These are phyloP conservation scores for Paramecium sonneborni DNA, from an alignment of 73 alveolate genomes.

Conservation along the genomic window DNA sequence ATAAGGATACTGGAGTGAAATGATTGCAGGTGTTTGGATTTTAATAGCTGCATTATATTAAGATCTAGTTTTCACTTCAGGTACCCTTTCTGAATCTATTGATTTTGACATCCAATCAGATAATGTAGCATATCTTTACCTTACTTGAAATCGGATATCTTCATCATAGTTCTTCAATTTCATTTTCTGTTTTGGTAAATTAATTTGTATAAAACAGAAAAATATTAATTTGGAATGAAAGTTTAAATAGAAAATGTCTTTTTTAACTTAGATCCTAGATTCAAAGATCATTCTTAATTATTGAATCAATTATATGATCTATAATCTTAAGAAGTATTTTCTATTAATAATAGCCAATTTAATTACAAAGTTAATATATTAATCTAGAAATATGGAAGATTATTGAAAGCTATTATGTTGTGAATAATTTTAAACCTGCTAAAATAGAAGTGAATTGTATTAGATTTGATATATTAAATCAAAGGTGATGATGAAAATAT, in stretches of 20 bases:
- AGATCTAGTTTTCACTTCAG: slow-evolving; percentile 1
- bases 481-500: background rate
- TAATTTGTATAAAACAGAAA: background rate
- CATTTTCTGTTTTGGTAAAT: background rate
- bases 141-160: slow-evolving; percentile 2
- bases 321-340: background rate
- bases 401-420: background rate
- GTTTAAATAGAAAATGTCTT: background rate
- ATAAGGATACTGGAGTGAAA: background rate
- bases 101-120: slow-evolving; percentile 54
- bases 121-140: background rate
- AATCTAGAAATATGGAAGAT: background rate
- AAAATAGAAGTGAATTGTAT: background rate
- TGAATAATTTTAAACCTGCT: background rate
- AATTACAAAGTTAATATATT: background rate
- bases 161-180: slow-evolving; percentile 25
- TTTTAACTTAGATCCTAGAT: background rate
- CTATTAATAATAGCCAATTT: background rate
- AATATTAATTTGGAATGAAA: background rate
- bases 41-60: slow-evolving; percentile 11
- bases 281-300: background rate
- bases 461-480: background rate
- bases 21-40: slow-evolving; percentile 2
- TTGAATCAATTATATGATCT: background rate
- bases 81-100: slow-evolving; percentile 12